Conservation (phyloP, 176 grass and related monocot genomes). For the Melocanna baccifera region DNA sequence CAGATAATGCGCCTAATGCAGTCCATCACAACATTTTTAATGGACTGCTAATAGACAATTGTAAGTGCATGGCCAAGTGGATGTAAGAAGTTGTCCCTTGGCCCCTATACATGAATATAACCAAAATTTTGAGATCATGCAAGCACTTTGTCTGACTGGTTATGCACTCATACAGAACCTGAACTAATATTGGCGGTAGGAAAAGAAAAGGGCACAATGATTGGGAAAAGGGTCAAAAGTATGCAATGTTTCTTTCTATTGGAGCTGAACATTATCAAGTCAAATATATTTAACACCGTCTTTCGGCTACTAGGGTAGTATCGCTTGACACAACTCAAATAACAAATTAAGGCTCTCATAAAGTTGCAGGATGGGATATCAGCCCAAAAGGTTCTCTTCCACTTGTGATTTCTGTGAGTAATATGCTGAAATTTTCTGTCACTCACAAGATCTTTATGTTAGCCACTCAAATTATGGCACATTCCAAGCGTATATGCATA, state of each 20-base stretch:
- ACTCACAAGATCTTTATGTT: not conserved
- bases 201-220: not conserved
- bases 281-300: not conserved
- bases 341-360: not conserved
- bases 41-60: not conserved
- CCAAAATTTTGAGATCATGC: not conserved
- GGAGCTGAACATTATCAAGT: not conserved
- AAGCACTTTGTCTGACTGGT: constrained; percentile 4
- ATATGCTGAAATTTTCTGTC: constrained; percentile 3
- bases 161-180: not conserved
- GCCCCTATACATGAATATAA: not conserved
- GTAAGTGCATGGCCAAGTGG: constrained; percentile 10
- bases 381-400: not conserved
- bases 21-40: constrained; percentile 16
- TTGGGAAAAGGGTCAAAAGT: not conserved
- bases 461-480: not conserved
- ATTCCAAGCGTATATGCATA: not conserved
- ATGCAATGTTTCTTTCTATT: not conserved
- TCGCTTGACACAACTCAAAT: not conserved
- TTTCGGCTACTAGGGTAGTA: not conserved
- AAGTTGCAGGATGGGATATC: not conserved
- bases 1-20: not conserved
- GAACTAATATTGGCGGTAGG: not conserved
- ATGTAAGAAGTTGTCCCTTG: not conserved
- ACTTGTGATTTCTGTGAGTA: not conserved